phyloP scores from a whole-genome alignment of 1,284 basidiomycete species.

The Cryptococcus sp. region DNA sequence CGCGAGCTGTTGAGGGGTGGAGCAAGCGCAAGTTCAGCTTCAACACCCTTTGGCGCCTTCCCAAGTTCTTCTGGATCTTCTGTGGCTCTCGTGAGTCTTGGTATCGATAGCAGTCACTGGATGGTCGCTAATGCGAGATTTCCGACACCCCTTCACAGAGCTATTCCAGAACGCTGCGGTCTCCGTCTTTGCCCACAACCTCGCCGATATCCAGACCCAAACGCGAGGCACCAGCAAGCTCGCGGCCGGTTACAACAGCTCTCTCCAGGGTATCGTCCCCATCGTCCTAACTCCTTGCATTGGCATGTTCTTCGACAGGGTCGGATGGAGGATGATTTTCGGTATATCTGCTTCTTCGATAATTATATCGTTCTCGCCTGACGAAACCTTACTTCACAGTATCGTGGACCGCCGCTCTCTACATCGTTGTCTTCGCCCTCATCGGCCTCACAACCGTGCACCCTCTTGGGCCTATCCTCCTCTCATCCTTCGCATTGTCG shows the following conservation, averaged over 20 bases:
- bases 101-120: constrained; percentile 10
- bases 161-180: constrained; percentile 48
- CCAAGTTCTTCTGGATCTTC: constrained; percentile 43
- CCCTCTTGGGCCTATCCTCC: constrained; percentile 46
- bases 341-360: constrained; percentile 16
- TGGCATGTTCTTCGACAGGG: constrained; percentile 43
- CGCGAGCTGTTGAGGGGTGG: constrained; percentile 24
- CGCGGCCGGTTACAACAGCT: constrained; percentile 51
- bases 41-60: constrained; percentile 21
- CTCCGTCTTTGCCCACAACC: constrained; percentile 46
- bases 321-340: constrained; percentile 43
- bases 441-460: constrained; percentile 50
- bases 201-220: constrained; percentile 49
- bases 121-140: too few species aligned
- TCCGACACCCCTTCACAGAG: constrained; percentile 17
- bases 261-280: constrained; percentile 50
- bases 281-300: constrained; percentile 50
- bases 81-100: constrained; percentile 30
- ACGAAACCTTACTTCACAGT: constrained; percentile 7
- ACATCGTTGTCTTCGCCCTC: constrained; percentile 49
- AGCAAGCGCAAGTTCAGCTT: constrained; percentile 17
- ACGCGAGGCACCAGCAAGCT: constrained; percentile 47
- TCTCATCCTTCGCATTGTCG: constrained; percentile 47
- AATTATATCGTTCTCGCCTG: constrained; percentile 15
- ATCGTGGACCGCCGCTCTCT: constrained; percentile 41